Base-by-base conservation (phyloP, 148 eudicot genomes). In the Diospyros kaki region DNA sequence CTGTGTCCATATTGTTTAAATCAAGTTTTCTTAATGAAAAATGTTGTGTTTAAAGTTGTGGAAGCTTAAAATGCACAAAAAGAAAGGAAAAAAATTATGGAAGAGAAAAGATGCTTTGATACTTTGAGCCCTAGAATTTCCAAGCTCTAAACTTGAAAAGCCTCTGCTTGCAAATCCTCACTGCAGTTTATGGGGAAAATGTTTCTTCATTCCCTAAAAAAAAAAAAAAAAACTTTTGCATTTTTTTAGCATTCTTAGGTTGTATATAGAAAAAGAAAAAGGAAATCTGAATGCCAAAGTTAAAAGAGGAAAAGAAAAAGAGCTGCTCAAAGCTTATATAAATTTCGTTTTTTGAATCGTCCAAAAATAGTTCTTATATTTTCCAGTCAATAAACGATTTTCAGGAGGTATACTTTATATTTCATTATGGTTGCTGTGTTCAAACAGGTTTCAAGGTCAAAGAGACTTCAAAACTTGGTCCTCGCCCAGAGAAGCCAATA, bases 401-500 rank as follows among this genome's bases (percentile, higher is more conserved):
- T 56, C 8, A 28, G 52, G 43, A 58, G 59, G 48, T 15, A 46
- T 52, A 12, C 43, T 15, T 74, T 40, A 18, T 38, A 55, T 43
- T 28, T 28, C 28, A 28, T 28, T 28, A 28, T 28, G 28, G 28
- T 28, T 28, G 28, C 28, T 55, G 12, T 28, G 67, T 58, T 76
- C 52, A 38, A 71, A 59, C 81, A 92, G 98, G 97, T 77, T 92
- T 75, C 66, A 90, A 86, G 80, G 77, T 92, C 71, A 92, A 92
- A 82, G 98, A 95, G 86, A 89, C 83, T 59, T 89, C 90, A 68
- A 92, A 88, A 39, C 63, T 92, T 81, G 98, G 98, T 76, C 94
- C 98, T 66, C 93, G 97, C 52, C 98, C 98, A 15, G 94, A 85
- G 76, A 87, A 90, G 81, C 92, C 97, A 75, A 90, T 95, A 69